Base-by-base conservation (phyloP, 768 basidiomycete genomes). In the Gyrodon lividus region DNA sequence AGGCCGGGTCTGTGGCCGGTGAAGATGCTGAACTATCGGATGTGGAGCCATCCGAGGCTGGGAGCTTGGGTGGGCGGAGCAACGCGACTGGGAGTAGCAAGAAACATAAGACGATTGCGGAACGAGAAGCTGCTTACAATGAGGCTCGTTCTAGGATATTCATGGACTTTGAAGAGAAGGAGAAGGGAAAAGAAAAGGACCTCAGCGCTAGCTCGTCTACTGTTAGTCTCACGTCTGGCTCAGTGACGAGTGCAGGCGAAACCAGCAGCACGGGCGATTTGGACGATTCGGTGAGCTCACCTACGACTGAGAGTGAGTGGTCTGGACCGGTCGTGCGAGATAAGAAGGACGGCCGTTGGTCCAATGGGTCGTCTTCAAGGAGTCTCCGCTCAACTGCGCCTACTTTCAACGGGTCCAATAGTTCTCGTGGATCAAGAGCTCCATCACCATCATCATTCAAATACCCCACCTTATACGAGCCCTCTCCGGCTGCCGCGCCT, bases 41-140 rank as follows among this genome's bases (percentile, higher is more conserved):
- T 63, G 75, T 80, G 38, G 89, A 91, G 56, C 85, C 87, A 10
- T 90, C 88, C 14, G 89, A 91, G 62, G 71, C 86, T 9, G 88
- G 89, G n/a, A 89, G 87, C 63, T 66, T 83, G 19, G 86, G 86
- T 47, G 84, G 82, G 17, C 78, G 83, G 44, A 86, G 86, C 65
- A 86, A 77, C 60, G 72, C 78, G 19, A 81, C 83, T 4, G 79
- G 78, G 43, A 74, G 79, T 54, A 78, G 70, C 60, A 89, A 86
- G 73, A 84, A 87, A 63, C 78, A 79, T 26, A 81, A 83, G 74
- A 92, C 92, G 2, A 84, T 93, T 20, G 87, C 89, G 61, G 85
- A 93, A 66, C 86, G 91, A 28, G 89, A 89, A 63, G 92, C 88
- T 0, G 92, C 89, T n/a, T 93, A 93, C 59, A 87, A 89, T 47